Conservation (phyloP, 306 rosid genomes). For the Morella rubra region DNA sequence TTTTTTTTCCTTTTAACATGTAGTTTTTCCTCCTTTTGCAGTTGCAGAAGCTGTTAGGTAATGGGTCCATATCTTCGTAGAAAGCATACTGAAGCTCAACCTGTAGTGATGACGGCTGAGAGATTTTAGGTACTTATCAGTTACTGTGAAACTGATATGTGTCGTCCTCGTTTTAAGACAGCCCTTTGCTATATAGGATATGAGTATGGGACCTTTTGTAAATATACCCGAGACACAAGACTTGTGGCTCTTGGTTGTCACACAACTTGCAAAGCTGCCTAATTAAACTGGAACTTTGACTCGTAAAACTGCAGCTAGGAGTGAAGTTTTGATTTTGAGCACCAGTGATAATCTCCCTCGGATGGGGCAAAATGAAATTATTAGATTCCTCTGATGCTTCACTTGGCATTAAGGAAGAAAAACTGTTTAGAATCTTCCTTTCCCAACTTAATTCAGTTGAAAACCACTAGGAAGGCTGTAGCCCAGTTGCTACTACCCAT, state of each 20-base stretch:
- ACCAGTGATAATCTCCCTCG: too few species aligned
- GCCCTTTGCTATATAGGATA: background rate
- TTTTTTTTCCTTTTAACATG: background rate
- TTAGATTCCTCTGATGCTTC: too few species aligned
- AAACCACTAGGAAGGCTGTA: too few species aligned
- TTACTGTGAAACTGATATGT: background rate
- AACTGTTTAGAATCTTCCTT: too few species aligned
- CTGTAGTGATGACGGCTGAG: conserved; percentile 75
- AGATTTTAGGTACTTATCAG: conserved; percentile 46
- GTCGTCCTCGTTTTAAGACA: background rate
- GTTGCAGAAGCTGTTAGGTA: conserved; percentile 71
- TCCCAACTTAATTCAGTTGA: too few species aligned
- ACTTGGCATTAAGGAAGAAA: too few species aligned
- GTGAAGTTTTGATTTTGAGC: too few species aligned
- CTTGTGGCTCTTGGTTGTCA: background rate
- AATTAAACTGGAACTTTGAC: too few species aligned
- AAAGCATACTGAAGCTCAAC: conserved; percentile 67
- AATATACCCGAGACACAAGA: background rate
- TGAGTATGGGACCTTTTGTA: background rate
- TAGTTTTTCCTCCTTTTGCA: conserved; percentile 37
- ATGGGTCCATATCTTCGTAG: conserved; percentile 70
- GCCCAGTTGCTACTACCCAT: too few species aligned
- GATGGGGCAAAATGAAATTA: too few species aligned
- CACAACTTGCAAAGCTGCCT: too few species aligned
- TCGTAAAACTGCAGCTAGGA: too few species aligned